Base-by-base conservation (phyloP, 1,284 basidiomycete species). In the Microbotryum saponariae region DNA sequence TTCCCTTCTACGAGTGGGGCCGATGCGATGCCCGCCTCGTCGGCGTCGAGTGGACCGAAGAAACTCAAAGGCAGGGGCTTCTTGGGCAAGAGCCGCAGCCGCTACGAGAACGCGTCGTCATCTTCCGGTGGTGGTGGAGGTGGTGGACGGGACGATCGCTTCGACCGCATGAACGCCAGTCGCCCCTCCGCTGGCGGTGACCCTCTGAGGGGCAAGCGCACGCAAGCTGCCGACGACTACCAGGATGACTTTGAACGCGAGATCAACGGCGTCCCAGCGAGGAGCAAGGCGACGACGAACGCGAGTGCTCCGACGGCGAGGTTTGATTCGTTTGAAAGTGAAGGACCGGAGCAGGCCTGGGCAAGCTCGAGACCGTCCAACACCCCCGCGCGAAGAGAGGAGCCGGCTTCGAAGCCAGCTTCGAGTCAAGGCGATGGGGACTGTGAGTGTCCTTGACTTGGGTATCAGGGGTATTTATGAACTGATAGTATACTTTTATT, bases 161-260 rank as follows among this genome's bases (percentile, higher is more conserved):
- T 61, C 47, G 57, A 64, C 46, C 55, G 54, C n/a, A 47, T 42
- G 44, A 56, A 60, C 23, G 55, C 55, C 51, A 7, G 25, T n/a
- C 20, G 58, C 47, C 31, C 59, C 25, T 20, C 33, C 49, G 18
- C 25, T 23, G 48, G 47, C 49, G 48, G n/a, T 54, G 37, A 42
- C 37, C 37, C 37, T 18, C 37, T 42, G 14, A 42, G 37, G 14
- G 6, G 37, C 8, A 60, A 61, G 6, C 53, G 51, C 10, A 44
- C 51, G 46, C 52, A 59, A 42, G 37, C 16, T 42, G 37, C 25
- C 31, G 64, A 63, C 48, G 60, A 56, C 29, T 69, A 55, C 59
- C 61, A 67, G 56, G 67, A 67, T 56, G 67, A 67, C 6, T 69
- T 64, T 49, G 67, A 69, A 58, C 49, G 65, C 47, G 67, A 69